Evolutionary conservation across 2,329 filamentous ascomycete genomes (phyloP), one percentile per base, ranked within the genome.

Genomic region (Coccinonectria pachysandricola): DNA sequence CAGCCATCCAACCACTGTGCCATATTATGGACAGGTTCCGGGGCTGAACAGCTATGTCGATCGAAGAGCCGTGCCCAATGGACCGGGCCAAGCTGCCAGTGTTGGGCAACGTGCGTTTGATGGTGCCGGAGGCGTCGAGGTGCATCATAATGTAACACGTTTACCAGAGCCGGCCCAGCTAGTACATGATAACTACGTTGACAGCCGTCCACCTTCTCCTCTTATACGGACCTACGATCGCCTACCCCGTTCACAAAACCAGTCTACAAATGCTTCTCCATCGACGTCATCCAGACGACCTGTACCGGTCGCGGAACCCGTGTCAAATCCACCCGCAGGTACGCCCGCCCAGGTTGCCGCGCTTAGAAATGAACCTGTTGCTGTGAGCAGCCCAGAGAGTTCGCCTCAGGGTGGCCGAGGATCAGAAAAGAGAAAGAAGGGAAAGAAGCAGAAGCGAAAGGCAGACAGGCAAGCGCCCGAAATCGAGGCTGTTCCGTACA

Each of bases 191-290:
- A 27, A 40, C 10, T 45, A 52, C 26, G 32, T 43, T 35, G 46
- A 52, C 24, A 42, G 37, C 23, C 50, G 44, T 41, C 61, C 52
- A 39, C 57, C 70, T 26, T 68, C 79, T 35, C 74, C 75, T 27
- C 60, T 87, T 31, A 65, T 87, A 42, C 74, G 75, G 46, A 77
- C 75, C 41, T 79, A 86, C 49, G 77, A 87, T 43, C 71, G 76
- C 26, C 77, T 75, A 18, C 79, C 79, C 21, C 59, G 79, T 46
- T 82, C 82, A 26, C 81, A 27, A 19, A 10, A 83, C 14, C 81
- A 83, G 46, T 80, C 83, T 27, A 75, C 76, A 24, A 78, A 82
- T 46, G 74, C 73, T 37, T 65, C 79, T 50, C 60, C 68, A 37
- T 48, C 78, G 56, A 59, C 68, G 41, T 54, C 59, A 48, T 53